A percentile compares a stretch with the other conserved stretches of the same genome.
Conservation (phyloP, 1,284 basidiomycete genomes). For the Fomes fomentarius region DNA sequence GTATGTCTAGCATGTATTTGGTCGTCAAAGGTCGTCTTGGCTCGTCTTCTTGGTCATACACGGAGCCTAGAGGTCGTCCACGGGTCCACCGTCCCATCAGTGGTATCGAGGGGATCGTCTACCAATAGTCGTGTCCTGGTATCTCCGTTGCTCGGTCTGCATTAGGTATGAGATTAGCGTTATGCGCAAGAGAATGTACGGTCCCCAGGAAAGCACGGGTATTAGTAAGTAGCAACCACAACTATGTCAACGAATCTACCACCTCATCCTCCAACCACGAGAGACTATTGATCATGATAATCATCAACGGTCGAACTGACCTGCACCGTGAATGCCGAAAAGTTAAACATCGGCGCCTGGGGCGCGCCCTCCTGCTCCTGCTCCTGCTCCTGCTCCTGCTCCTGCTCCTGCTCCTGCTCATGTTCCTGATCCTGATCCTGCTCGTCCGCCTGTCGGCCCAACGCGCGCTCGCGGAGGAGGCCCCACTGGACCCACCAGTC, state of each 20-base stretch:
- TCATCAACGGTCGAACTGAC: constrained; percentile 14
- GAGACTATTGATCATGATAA: too few species aligned
- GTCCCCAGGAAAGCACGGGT: too few species aligned
- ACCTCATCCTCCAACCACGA: too few species aligned
- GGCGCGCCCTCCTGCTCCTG: background rate
- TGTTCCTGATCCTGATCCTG: background rate
- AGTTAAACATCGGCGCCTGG: constrained; percentile 11
- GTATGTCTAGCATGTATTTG: too few species aligned
- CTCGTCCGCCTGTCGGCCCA: constrained; percentile 3
- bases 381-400: background rate
- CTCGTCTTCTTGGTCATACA: too few species aligned
- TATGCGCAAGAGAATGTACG: too few species aligned
- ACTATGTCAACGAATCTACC: too few species aligned
- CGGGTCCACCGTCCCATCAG: background rate
- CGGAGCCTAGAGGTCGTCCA: too few species aligned
- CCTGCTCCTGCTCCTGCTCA: background rate
- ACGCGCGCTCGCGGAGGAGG: constrained; percentile 35
- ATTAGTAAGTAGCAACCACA: too few species aligned
- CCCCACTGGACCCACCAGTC: constrained; percentile 44
- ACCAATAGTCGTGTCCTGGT: background rate
- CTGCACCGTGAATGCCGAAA: constrained; percentile 18
- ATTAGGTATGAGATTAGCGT: background rate
- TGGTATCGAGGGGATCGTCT: background rate
- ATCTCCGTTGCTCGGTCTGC: background rate
- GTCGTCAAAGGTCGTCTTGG: too few species aligned